Conservation (phyloP, 1,139 yeast genomes). For the Nadsonia starkeyi-henricii region DNA sequence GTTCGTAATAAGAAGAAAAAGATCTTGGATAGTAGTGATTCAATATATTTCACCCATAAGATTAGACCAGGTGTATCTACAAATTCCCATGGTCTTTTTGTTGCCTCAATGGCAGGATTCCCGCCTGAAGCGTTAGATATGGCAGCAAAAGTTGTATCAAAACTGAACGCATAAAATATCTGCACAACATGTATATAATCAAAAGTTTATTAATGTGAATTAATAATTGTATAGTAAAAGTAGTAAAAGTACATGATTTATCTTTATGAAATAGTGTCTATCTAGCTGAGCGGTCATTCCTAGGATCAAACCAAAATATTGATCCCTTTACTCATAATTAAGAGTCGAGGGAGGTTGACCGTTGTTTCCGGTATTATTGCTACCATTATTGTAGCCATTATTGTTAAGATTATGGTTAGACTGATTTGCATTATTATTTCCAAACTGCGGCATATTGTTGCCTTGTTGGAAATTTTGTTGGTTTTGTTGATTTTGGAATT, state of each 20-base stretch:
- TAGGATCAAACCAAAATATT: no score
- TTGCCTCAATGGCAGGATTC: slow-evolving; percentile 75
- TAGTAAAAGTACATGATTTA: background rate
- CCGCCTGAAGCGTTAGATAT: slow-evolving; percentile 45
- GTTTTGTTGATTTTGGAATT: slow-evolving; percentile 5
- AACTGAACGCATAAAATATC: no score
- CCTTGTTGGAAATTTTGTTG: background rate
- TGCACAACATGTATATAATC: no score
- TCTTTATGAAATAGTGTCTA: no score
- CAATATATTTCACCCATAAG: slow-evolving; percentile 39
- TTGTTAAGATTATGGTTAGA: slow-evolving; percentile 9
- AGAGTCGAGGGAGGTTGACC: slow-evolving; percentile 1
- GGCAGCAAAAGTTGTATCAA: slow-evolving; percentile 10
- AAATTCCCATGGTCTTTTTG: slow-evolving; percentile 72
- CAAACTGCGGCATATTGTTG: background rate
- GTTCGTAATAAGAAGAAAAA: slow-evolving; percentile 17
- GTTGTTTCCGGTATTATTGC: background rate
- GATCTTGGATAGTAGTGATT: background rate
- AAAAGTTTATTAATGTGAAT: background rate
- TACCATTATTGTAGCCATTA: slow-evolving; percentile 4
- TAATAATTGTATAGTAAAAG: background rate
- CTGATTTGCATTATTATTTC: slow-evolving; percentile 1
- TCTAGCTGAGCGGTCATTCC: no score
- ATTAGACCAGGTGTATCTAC: slow-evolving; percentile 59
- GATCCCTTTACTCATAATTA: background rate